Evolutionary conservation across 129 eudicot species (phyloP).

Genomic region (Chrysanthemum lavandulifolium): DNA sequence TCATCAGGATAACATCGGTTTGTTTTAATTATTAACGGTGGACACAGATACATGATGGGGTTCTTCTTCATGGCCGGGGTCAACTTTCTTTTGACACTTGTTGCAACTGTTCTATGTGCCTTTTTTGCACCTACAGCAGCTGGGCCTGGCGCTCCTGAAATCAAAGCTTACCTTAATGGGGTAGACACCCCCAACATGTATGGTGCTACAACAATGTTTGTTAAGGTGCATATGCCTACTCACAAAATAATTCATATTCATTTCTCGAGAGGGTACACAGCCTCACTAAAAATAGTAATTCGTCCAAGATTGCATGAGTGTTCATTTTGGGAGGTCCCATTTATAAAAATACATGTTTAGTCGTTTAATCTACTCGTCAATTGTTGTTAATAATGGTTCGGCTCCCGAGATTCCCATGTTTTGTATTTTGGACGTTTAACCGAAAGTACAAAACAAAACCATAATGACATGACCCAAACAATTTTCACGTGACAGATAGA

Average conservation of each 20-base stretch:
- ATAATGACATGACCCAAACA: not conserved
- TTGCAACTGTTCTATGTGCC: conserved; percentile 60
- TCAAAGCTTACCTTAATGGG: conserved; percentile 92
- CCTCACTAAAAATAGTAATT: not conserved
- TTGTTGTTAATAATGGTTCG: not conserved
- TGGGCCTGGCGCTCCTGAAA: conserved; percentile 95
- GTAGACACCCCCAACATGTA: conserved; percentile 88
- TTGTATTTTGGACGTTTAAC: not conserved
- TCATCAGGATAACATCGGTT: too few species aligned
- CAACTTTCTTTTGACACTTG: conserved; percentile 62
- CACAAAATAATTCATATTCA: not conserved
- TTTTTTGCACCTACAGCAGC: conserved; percentile 93
- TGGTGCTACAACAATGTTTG: conserved; percentile 77
- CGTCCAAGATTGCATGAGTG: not conserved
- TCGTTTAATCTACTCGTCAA: not conserved
- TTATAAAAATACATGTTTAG: not conserved
- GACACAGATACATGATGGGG: conserved; percentile 78
- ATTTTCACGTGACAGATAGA: not conserved
- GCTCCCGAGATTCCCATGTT: not conserved
- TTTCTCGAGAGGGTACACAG: not conserved
- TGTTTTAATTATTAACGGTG: conserved; percentile 14
- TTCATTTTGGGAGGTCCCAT: not conserved
- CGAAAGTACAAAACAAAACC: not conserved
- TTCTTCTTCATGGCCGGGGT: conserved; percentile 50
- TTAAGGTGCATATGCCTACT: conserved; percentile 50